Base-by-base conservation (phyloP, 768 basidiomycete species). In the Boletus pseudopeckii region DNA sequence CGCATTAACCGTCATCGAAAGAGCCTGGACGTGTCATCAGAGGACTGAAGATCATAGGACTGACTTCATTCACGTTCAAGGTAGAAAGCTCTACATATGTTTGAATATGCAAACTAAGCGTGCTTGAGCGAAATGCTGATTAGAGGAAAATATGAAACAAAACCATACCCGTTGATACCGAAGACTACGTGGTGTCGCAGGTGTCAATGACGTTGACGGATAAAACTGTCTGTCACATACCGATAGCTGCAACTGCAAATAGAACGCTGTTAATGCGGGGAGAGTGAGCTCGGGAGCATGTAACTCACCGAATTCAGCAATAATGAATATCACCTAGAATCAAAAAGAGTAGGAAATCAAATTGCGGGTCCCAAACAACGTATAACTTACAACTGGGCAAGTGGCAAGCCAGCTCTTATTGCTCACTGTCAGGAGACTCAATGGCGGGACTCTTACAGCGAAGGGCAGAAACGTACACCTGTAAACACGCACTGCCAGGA, bases 1-100 rank as follows among this genome's bases (percentile, higher is more conserved):
- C 1, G 72, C 80, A 56, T 83, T 83, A 58, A 84, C 75, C 3
- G 79, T 67, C 43, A 77, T 77, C 0, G 80, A 77, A 37, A 83
- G 64, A 5, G 71, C 8, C 66, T 67, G 48, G n/a, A 34, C 11
- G 10, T 7, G 5, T 24, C 7, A 18, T 57, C 22, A 50, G 53
- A 17, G 17, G 30, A 32, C n/a, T 2, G 18, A 28, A 28, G 28
- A 40, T 22, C 38, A 18, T 18, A 15, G 24, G 13, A 18, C 13
- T 1, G 11, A 9, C 7, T 17, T 44, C 17, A 39, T 52, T 52
- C 39, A 61, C 81, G 73, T 81, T 82, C 22, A 85, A 64, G 48
- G 65, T 48, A 28, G 55, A 49, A 36, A 83, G 68, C 24, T 82
- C 68, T 10, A 15, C 55, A 72, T 78, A 81, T 1, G 79, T 80